Evolutionary conservation across 495 filamentous ascomycete genomes (phyloP).

Genomic region (Aspergillus sparsus): DNA sequence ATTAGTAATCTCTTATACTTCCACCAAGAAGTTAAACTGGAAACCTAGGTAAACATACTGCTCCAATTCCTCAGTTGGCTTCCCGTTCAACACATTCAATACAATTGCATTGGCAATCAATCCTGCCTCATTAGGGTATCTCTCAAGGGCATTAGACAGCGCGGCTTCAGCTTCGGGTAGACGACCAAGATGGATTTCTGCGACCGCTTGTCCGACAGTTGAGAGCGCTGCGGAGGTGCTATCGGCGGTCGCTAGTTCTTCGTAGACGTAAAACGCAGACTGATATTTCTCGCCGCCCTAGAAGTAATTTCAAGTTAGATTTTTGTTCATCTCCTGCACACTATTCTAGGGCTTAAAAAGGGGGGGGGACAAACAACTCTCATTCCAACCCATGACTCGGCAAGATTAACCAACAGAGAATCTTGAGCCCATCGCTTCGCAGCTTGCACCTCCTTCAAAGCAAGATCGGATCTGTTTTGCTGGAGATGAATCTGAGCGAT

Average conservation of each 20-base stretch:
- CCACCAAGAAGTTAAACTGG: not conserved
- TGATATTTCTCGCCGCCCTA: slow-evolving; percentile 97
- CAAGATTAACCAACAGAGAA: slow-evolving; percentile 87
- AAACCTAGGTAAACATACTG: slow-evolving; percentile 47
- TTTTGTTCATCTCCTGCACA: not conserved
- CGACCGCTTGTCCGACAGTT: slow-evolving; percentile 84
- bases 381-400: slow-evolving; percentile 92
- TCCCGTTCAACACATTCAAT: slow-evolving; percentile 71
- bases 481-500: slow-evolving; percentile 88
- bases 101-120: slow-evolving; percentile 81
- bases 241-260: slow-evolving; percentile 88
- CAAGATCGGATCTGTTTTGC: slow-evolving; percentile 87
- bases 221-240: slow-evolving; percentile 61
- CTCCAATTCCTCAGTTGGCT: slow-evolving; percentile 60
- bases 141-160: slow-evolving; percentile 73
- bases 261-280: slow-evolving; percentile 95
- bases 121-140: slow-evolving; percentile 68
- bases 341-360: not conserved
- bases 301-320: slow-evolving; percentile 14
- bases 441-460: slow-evolving; percentile 82
- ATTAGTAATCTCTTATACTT: slow-evolving; percentile 22
- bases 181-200: slow-evolving; percentile 88
- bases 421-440: slow-evolving; percentile 96
- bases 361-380: slow-evolving; percentile 63
- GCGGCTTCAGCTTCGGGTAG: slow-evolving; percentile 87